Evolutionary conservation across 305 asterid genomes (phyloP).

Genomic region (Euphrasia arctica): DNA sequence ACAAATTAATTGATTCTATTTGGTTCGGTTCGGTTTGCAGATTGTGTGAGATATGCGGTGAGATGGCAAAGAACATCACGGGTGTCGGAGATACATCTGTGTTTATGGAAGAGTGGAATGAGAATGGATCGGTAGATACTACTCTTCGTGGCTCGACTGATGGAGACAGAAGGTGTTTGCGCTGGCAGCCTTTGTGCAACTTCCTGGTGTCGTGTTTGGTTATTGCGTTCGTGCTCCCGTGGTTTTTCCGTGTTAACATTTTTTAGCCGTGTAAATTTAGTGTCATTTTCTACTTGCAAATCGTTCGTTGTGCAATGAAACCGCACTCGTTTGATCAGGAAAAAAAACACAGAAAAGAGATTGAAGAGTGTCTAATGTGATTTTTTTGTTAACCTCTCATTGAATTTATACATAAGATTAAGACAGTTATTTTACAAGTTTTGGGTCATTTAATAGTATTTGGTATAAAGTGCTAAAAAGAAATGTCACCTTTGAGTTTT

Average conservation of each 20-base stretch:
- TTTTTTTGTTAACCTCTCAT: no score
- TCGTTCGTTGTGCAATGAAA: not conserved
- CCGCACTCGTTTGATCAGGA: no score
- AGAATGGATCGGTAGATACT: constrained; percentile 30
- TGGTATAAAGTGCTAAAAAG: no score
- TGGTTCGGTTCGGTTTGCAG: constrained; percentile 36
- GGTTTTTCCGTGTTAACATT: constrained; percentile 75
- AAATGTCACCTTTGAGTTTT: no score
- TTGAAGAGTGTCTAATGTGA: no score
- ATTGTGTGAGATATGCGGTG: constrained; percentile 82
- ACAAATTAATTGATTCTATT: not conserved
- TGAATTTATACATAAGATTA: no score
- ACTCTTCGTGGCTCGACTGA: constrained; percentile 25
- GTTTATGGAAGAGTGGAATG: constrained; percentile 79
- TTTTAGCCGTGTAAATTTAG: constrained; percentile 14
- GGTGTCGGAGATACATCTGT: constrained; percentile 40
- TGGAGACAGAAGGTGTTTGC: constrained; percentile 48
- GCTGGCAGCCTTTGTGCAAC: constrained; percentile 71
- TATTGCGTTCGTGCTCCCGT: constrained; percentile 71
- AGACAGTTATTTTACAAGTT: no score
- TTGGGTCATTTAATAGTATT: no score
- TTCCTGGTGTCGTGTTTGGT: constrained; percentile 83
- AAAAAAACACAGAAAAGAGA: no score
- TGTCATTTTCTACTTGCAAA: no score
- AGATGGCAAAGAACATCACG: constrained; percentile 51